Base-by-base conservation (phyloP, 495 filamentous ascomycete genomes). In the Chlorociboria aeruginascens region DNA sequence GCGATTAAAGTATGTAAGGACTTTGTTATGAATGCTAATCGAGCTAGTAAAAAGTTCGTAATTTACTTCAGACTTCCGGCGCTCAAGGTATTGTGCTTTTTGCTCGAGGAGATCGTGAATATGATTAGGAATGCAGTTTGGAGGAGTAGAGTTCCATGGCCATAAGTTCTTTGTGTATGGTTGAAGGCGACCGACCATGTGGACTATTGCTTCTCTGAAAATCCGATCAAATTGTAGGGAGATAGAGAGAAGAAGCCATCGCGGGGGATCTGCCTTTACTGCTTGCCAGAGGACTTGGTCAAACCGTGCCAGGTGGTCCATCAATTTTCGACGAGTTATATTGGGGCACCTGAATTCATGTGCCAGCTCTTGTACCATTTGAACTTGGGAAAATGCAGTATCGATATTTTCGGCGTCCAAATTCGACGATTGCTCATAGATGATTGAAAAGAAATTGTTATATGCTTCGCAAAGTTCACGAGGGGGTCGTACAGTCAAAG, bases 191-290 rank as follows among this genome's bases (percentile, higher is more conserved):
- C 51, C 48, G n/a, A 55, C 45, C 25, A 55, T 45, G 13, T 55
- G 53, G 30, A 55, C 40, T 12, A 51, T 48, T 10, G 53, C 53
- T 33, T 55, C 53, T 28, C 38, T 51, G 40, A 55, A 55, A 39
- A 55, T 55, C 7, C 20, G 28, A 6, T 32, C 32, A 10, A 8
- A 53, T 35, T 42, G n/a, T 1, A 56, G 38, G 14, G 30, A 31
- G 10, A 47, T 31, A 14, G 45, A 41, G 1, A 56, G 11, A 10
- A 33, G 12, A 4, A 53, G 43, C 49, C 54, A 56, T 1, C 54
- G 49, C 11, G 42, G 37, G 14, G 49, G 45, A 20, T 56, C 50
- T 17, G 12, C 7, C 1, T 44, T 13, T 25, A 56, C 45, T 7
- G 54, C 54, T 17, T 40, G 33, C 6, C 39, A 46, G 9, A 56